Percentiles rank a stretch among this genome's conserved stretches.
Evolutionary conservation across 192 early-diverging fungal genomes (phyloP).

Genomic region (Mortierella antarctica): DNA sequence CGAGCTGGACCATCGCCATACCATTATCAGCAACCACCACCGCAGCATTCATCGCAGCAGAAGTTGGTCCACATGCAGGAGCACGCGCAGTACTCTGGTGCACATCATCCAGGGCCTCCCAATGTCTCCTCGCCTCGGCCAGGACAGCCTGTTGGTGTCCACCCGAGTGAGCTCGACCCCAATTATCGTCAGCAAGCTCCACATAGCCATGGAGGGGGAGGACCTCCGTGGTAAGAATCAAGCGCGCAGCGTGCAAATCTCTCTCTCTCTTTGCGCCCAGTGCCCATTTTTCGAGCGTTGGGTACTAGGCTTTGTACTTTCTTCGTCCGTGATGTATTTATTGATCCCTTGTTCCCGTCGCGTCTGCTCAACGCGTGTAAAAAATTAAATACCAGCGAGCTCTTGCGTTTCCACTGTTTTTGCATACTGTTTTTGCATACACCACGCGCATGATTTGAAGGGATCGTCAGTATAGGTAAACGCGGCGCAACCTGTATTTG

Average conservation of each 20-base stretch:
- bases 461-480: too few relatives aligned
- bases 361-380: too few relatives aligned
- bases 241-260: background rate
- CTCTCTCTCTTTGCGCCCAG: background rate
- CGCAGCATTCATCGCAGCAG: constrained; percentile 18
- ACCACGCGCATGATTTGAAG: too few relatives aligned
- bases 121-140: constrained; percentile 30
- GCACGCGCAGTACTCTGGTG: constrained; percentile 13
- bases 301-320: background rate
- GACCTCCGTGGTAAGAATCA: constrained; percentile 14
- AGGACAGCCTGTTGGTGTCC: constrained; percentile 14
- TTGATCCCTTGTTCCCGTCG: background rate
- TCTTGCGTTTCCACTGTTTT: too few relatives aligned
- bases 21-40: constrained; percentile 17
- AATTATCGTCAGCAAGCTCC: constrained; percentile 27
- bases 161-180: constrained; percentile 37
- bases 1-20: constrained; percentile 6
- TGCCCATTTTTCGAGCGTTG: background rate
- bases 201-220: constrained; percentile 16
- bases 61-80: constrained; percentile 26
- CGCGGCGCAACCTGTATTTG: too few relatives aligned
- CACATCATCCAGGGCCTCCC: constrained; percentile 8
- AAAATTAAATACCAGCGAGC: too few relatives aligned
- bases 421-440: too few relatives aligned
- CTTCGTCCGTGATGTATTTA: background rate